phyloP scores from a whole-genome alignment of 2,329 filamentous ascomycete species.

The Penicillium sp. region DNA sequence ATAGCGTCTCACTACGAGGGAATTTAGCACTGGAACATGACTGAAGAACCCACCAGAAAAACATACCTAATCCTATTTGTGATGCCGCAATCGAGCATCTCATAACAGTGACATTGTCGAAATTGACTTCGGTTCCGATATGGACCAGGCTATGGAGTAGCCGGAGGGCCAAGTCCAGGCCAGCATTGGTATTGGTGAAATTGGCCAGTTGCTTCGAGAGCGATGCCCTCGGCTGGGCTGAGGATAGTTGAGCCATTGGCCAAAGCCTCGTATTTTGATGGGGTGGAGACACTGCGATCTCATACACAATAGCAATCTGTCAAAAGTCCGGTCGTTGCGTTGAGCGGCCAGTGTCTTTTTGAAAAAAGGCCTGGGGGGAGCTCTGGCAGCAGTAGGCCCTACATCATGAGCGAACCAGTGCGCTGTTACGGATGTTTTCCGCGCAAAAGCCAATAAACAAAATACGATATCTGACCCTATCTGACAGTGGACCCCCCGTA shows the following conservation, averaged over 20 bases:
- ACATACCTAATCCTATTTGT: conserved; percentile 50
- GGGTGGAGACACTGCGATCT: not conserved
- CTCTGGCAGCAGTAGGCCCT: not conserved
- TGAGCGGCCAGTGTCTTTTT: not conserved
- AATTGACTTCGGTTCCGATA: conserved; percentile 19
- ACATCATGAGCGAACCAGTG: not conserved
- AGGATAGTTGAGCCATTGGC: conserved; percentile 14
- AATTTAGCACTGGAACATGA: conserved; percentile 5
- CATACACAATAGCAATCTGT: not conserved
- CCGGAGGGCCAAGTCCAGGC: conserved; percentile 31
- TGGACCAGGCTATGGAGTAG: conserved; percentile 27
- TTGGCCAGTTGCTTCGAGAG: conserved; percentile 28
- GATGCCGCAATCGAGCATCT: conserved; percentile 44
- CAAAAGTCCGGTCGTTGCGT: not conserved
- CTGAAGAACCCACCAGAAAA: conserved; percentile 9
- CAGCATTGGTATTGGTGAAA: conserved; percentile 30
- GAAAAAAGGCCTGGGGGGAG: not conserved
- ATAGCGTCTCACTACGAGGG: conserved; percentile 59
- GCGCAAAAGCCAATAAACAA: conserved; percentile 2
- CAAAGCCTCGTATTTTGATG: conserved; percentile 1
- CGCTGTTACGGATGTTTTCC: not conserved
- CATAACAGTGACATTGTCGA: conserved; percentile 34
- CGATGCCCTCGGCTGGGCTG: conserved; percentile 12
- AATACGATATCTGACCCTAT: conserved; percentile 12
- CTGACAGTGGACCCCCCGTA: not conserved